Evolutionary conservation across 2,329 filamentous ascomycete species (phyloP).

Genomic region (Periconia sp.): DNA sequence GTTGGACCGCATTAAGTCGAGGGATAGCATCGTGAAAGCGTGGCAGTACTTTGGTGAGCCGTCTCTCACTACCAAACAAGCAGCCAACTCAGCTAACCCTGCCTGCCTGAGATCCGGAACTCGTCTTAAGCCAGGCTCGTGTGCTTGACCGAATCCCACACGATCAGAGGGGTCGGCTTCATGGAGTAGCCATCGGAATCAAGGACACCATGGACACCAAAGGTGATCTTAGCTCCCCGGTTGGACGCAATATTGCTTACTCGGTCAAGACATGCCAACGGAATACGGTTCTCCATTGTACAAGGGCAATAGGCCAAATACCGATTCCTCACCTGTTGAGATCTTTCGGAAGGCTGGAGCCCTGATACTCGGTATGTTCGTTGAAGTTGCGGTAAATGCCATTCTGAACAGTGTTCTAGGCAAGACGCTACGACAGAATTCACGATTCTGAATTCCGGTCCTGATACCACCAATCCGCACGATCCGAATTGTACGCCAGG

Average conservation of each 20-base stretch:
- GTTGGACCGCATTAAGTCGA: background rate
- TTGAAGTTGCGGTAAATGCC: too few relatives aligned
- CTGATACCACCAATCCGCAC: conserved; percentile 62
- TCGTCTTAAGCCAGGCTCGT: conserved; percentile 44
- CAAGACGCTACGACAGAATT: conserved; percentile 4
- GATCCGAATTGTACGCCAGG: conserved; percentile 60
- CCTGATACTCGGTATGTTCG: conserved; percentile 50
- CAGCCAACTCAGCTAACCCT: background rate
- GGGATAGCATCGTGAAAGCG: background rate
- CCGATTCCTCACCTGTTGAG: conserved; percentile 58
- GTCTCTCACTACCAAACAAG: background rate
- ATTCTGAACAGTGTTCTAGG: too few relatives aligned
- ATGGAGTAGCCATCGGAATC: conserved; percentile 61
- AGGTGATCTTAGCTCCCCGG: conserved; percentile 43
- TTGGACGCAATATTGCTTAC: background rate
- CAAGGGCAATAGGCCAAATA: conserved; percentile 43
- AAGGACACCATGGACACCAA: conserved; percentile 62
- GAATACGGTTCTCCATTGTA: conserved; percentile 60
- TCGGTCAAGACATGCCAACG: conserved; percentile 64
- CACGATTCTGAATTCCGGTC: conserved; percentile 51
- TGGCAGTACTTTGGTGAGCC: background rate
- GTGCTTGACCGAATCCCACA: conserved; percentile 54
- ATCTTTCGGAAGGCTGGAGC: conserved; percentile 60
- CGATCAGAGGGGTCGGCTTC: conserved; percentile 57
- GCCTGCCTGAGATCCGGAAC: background rate